Evolutionary conservation across 2,329 filamentous ascomycete species (phyloP), one percentile per base, ranked within the genome.

Genomic region (Pseudomassariella vexata): DNA sequence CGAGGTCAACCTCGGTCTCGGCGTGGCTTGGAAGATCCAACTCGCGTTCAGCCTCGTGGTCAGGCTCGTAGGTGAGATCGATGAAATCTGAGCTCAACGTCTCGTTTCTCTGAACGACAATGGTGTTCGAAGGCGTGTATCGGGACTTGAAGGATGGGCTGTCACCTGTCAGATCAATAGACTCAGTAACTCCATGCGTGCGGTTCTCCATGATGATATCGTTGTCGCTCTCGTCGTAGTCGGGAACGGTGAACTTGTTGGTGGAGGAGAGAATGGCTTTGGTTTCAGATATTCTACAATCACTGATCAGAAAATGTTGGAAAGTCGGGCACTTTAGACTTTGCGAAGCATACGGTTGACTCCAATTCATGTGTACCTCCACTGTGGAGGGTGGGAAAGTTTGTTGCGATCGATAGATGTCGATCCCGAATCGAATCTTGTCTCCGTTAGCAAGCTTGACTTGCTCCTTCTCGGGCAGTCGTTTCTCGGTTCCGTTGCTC

Each of bases 351-450:
- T 34, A 28, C 32, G n/a, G 9, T 18, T 34, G n/a, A 19, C 16
- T 23, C 21, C 9, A 25, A 12, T 22, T 54, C 12, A 62, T 39
- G 4, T 39, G 37, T 6, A 62, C 52, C 20, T 53, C 44, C 33
- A 69, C 53, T 5, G 44, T 43, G 24, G 57, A 65, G 3, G 65
- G 60, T 4, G 54, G 58, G 28, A 60, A 68, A 2, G 52, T 47
- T 21, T 55, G 48, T 3, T 44, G 42, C 9, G 51, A 44, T 15
- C 63, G 55, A 20, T 51, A 53, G 5, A 67, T 57, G n/a, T 61
- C 46, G 10, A 56, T 49, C 3, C 64, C 64, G 21, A 68, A 65
- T 7, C 49, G 49, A 27, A 67, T 21, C 2, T 29, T 31, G 37
- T 65, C 63, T 5, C 61, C 60, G n/a, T 50, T 41, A 4, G 39